Conservation (phyloP, 495 filamentous ascomycete species). For the Aspergillus ellipticus region DNA sequence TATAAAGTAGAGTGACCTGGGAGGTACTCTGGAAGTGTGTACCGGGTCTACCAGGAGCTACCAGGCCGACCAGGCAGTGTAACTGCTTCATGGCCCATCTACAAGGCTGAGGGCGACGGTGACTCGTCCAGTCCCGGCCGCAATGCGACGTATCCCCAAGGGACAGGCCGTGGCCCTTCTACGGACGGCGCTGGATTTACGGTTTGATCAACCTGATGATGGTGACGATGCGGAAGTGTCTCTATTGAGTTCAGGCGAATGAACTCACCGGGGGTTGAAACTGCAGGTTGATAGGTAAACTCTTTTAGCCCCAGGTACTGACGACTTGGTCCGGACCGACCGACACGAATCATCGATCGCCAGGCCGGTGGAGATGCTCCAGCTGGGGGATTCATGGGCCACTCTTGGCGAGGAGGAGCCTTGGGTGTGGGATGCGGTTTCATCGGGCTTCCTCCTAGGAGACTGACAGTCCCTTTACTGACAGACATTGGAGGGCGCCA, state of each 20-base stretch:
- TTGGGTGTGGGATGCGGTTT: neutral
- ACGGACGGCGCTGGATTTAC: neutral
- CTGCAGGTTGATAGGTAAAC: slow-evolving; percentile 16
- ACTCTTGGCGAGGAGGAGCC: slow-evolving; percentile 8
- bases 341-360: slow-evolving; percentile 25
- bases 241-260: slow-evolving; percentile 11
- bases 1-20: neutral
- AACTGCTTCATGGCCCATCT: neutral
- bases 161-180: too few relatives aligned
- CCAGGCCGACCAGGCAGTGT: too few relatives aligned
- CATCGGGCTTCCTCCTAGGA: too few relatives aligned
- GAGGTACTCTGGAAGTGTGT: too few relatives aligned
- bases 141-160: neutral
- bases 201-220: neutral
- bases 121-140: neutral
- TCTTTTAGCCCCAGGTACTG: slow-evolving; percentile 23
- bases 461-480: too few relatives aligned
- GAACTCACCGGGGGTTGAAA: slow-evolving; percentile 8
- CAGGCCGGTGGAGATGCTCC: slow-evolving; percentile 11
- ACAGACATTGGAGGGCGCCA: too few relatives aligned
- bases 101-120: neutral
- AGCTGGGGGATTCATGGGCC: slow-evolving; percentile 14
- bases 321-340: slow-evolving; percentile 22
- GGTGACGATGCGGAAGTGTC: neutral
- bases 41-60: too few relatives aligned